Conservation (phyloP, 225 moss, liverwort and hornwort species). For the Pleurozium schreberi region DNA sequence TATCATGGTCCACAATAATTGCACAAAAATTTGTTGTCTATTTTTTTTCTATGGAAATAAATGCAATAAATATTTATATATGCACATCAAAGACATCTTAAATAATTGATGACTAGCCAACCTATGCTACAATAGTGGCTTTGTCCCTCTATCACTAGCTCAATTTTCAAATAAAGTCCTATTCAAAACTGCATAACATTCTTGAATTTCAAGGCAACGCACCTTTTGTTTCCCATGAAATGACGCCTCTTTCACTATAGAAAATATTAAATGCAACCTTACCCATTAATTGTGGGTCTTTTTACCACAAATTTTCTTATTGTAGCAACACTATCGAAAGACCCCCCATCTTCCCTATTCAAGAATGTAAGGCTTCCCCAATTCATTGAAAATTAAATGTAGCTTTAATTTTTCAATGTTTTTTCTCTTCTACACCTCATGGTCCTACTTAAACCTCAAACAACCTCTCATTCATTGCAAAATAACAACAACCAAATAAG, state of each 20-base stretch:
- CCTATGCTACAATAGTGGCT: background rate
- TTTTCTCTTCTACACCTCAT: background rate
- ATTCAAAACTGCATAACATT: background rate
- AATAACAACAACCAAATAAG: no score
- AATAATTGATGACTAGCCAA: background rate
- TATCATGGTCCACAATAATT: background rate
- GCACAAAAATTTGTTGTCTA: background rate
- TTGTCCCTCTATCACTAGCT: background rate
- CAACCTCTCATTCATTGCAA: background rate
- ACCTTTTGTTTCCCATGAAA: background rate
- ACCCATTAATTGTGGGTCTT: background rate
- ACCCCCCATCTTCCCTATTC: background rate
- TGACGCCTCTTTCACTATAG: background rate
- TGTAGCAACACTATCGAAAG: background rate
- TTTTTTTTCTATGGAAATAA: background rate
- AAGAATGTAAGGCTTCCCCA: background rate
- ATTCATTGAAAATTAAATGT: background rate
- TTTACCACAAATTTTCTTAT: background rate
- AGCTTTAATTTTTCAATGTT: background rate
- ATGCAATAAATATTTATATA: background rate
- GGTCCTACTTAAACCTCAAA: background rate
- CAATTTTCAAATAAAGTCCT: background rate
- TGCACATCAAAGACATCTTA: background rate
- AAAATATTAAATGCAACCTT: background rate
- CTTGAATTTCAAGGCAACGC: fast-evolving